Conservation (phyloP, 2,329 filamentous ascomycete genomes). For the Botrytis sinoallii region DNA sequence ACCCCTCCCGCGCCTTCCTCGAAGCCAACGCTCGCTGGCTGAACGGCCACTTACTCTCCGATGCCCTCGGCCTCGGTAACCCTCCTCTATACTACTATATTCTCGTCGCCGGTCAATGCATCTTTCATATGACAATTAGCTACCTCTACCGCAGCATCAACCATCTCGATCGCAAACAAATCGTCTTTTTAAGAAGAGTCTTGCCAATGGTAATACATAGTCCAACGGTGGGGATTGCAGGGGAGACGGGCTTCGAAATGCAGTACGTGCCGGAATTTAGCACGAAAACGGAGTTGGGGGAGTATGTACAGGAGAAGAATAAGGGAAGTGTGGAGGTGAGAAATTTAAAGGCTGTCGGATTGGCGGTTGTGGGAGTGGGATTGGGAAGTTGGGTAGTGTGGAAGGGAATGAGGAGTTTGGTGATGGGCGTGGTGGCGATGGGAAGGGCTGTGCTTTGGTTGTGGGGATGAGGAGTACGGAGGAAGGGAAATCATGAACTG, state of each 20-base stretch:
- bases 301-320: slow-evolving; percentile 33
- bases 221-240: slow-evolving; percentile 51
- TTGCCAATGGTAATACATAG: not conserved
- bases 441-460: not conserved
- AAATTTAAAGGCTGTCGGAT: slow-evolving; percentile 46
- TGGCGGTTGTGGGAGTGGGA: slow-evolving; percentile 39
- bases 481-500: not conserved
- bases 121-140: slow-evolving; percentile 36
- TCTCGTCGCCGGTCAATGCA: slow-evolving; percentile 33
- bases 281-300: slow-evolving; percentile 39
- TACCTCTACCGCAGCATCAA: slow-evolving; percentile 49
- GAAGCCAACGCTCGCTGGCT: slow-evolving; percentile 66
- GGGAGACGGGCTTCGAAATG: slow-evolving; percentile 64
- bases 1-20: slow-evolving; percentile 63
- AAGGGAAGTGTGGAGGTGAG: slow-evolving; percentile 44
- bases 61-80: slow-evolving; percentile 46
- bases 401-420: not conserved
- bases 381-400: slow-evolving; percentile 7
- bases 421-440: not conserved
- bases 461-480: not conserved
- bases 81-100: slow-evolving; percentile 32
- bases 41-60: slow-evolving; percentile 62
- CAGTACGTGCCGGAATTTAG: slow-evolving; percentile 62
- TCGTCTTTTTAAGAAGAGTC: slow-evolving; percentile 38
- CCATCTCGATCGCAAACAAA: slow-evolving; percentile 47